Evolutionary conservation across 768 basidiomycete species (phyloP).

Genomic region (Pulveroboletus sp.): DNA sequence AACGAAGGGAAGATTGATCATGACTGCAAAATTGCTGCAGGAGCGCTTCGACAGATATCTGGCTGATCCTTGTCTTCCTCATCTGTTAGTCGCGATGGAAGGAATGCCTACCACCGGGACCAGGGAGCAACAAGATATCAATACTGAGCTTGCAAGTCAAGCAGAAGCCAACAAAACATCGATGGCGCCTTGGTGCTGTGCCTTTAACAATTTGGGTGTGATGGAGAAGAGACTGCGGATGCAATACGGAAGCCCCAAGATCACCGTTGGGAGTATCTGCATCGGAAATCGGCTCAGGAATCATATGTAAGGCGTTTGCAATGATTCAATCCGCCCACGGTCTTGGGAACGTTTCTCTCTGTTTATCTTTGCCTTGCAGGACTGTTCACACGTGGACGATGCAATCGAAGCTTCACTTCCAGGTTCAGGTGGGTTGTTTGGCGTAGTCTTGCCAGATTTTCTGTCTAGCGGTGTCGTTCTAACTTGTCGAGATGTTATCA

Average conservation of each 20-base stretch:
- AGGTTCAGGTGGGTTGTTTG: slow-evolving; percentile 10
- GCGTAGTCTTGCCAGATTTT: too few species aligned
- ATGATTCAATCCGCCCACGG: too few species aligned
- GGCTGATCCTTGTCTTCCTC: slow-evolving; percentile 14
- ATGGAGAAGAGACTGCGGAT: slow-evolving; percentile 11
- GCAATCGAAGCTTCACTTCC: slow-evolving; percentile 12
- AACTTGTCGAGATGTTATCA: background rate
- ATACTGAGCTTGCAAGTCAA: background rate
- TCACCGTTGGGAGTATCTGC: slow-evolving; percentile 2
- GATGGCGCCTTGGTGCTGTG: slow-evolving; percentile 2
- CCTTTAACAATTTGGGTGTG: slow-evolving; percentile 13
- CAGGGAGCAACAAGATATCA: background rate
- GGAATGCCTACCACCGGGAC: too few species aligned
- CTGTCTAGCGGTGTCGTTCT: too few species aligned
- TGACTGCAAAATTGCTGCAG: slow-evolving; percentile 13
- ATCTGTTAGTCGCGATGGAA: background rate
- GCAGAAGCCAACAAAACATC: background rate
- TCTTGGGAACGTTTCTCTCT: background rate
- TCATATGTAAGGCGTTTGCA: slow-evolving; percentile 6
- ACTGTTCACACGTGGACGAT: slow-evolving; percentile 18
- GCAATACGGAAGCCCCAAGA: background rate
- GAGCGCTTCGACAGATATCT: slow-evolving; percentile 10
- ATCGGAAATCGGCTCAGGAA: slow-evolving; percentile 11
- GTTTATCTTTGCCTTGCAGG: background rate
- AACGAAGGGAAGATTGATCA: slow-evolving; percentile 11